Evolutionary conservation across 495 filamentous ascomycete genomes (phyloP), one percentile per base, ranked within the genome.

Genomic region (Penicillium arizonense): DNA sequence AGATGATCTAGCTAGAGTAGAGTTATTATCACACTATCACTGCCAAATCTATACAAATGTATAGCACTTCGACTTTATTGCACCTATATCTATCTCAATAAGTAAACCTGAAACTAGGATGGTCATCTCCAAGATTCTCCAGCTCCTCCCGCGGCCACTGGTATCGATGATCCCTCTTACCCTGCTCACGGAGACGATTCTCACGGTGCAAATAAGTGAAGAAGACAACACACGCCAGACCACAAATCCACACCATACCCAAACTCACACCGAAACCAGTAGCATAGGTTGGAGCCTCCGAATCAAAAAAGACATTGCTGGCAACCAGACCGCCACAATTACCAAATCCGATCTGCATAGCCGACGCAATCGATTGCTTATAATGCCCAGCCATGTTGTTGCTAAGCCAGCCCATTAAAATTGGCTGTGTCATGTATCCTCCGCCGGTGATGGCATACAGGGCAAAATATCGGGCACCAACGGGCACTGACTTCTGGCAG

Each of bases 91-190:
- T 30, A 0, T 7, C 28, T 30, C 56, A 78, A 61, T 77, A 76
- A 14, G 73, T 78, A 55, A 79, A 84, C 47, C 80, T 61, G 53
- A 82, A 84, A 21, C 67, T 67, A 6, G 82, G 83, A 68, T 84
- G 79, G 47, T 78, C 80, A 58, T 87, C 83, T 0, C 82, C 83
- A 47, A 85, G 67, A 55, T 85, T 85, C 50, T 77, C 66, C 28
- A 71, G 54, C 57, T 79, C 75, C 38, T 83, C 73, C 47, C 57
- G 51, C 0, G 74, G 68, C 32, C 67, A 62, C 30, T 47, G 55
- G 39, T 79, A 70, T 56, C 75, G 67, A 56, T 71, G 48, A 62
- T 87, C 77, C 40, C 80, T 72, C 60, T 78, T 71, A 0, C 81
- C 82, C 24, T 69, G 46, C 9, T 80, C 76, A n/a, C 76, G 77